Percentiles rank a stretch among this genome's conserved stretches.
These are phyloP conservation scores for Naematelia encephala DNA, from an alignment of 768 basidiomycete genomes.

Conservation along the genomic window DNA sequence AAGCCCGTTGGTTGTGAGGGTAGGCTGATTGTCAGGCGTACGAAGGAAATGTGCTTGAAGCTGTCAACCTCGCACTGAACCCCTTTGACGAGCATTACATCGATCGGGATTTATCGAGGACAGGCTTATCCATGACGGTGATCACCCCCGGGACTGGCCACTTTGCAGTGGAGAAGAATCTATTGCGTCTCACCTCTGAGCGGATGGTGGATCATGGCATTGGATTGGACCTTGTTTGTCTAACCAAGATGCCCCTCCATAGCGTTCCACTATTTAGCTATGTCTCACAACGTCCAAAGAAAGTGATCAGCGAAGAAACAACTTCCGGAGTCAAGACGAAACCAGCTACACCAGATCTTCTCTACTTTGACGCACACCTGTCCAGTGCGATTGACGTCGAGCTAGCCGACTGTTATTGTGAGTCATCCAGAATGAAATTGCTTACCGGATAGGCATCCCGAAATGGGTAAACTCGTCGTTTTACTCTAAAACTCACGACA, in stretches of 20 bases:
- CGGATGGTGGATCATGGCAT: slow-evolving; percentile 92
- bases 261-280: slow-evolving; percentile 92
- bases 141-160: slow-evolving; percentile 93
- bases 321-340: slow-evolving; percentile 15
- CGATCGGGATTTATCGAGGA: slow-evolving; percentile 86
- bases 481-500: slow-evolving; percentile 53
- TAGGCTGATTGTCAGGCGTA: slow-evolving; percentile 63
- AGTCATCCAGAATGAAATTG: slow-evolving; percentile 14
- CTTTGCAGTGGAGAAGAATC: slow-evolving; percentile 84
- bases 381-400: slow-evolving; percentile 27
- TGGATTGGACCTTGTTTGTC: slow-evolving; percentile 76
- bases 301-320: slow-evolving; percentile 14
- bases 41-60: slow-evolving; percentile 92
- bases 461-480: slow-evolving; percentile 52
- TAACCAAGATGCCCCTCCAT: slow-evolving; percentile 88
- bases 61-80: slow-evolving; percentile 85
- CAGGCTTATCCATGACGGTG: slow-evolving; percentile 75
- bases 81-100: slow-evolving; percentile 92
- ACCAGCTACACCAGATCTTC: slow-evolving; percentile 54
- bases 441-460: slow-evolving; percentile 43
- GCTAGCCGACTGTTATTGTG: slow-evolving; percentile 45
- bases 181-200: slow-evolving; percentile 86
- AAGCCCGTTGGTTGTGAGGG: slow-evolving; percentile 51
- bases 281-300: slow-evolving; percentile 58
- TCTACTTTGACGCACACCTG: slow-evolving; percentile 44